Evolutionary conservation across 1,139 yeast species (phyloP), one percentile per base, ranked within the genome.

Genomic region (Cylindricascospora bacillispora): DNA sequence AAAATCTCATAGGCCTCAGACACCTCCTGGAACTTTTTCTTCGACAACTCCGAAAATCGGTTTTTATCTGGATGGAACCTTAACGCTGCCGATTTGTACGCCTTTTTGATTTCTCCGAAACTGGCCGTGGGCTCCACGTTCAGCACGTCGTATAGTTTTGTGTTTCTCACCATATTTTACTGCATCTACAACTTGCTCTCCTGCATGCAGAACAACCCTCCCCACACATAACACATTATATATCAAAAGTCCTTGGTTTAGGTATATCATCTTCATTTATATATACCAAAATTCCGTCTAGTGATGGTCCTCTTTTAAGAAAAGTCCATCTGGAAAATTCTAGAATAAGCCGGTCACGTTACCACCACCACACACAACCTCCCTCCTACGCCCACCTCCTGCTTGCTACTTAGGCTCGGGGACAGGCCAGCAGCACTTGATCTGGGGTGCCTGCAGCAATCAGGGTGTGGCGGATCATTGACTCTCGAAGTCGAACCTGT

Each of bases 51-150:
- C 2, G 63, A 55, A 24, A 57, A 60, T 57, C 40, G 45, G 21
- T 56, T 57, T 48, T 81, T 82, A 47, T 82, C 94, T 0, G 94
- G 94, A 49, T 82, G 94, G 17, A 67, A 53, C 9, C 54, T 52
- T 10, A 82, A 57, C 12, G 83, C 63, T 21, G 65, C 65, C 22
- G 48, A 49, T 34, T 67, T 64, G 48, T 82, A 82, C 1, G 89
- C 85, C n/a, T 52, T 49, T 40, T 70, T 73, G 21, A 82, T 62
- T 18, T 67, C 73, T 2, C 41, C 38, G 0, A 41, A 41, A 0
- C 57, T 33, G 0, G 73, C 67, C 2, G 52, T 49, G 2, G 56
- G 49, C 0, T 46, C 35, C 2, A 78, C 56, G n/a, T 37, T 35
- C 23, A 47, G 28, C 4, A 37, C 27, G 26, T 45, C 47, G 24